Base-by-base conservation (phyloP, 2,329 filamentous ascomycete species). In the Fusarium sp. region DNA sequence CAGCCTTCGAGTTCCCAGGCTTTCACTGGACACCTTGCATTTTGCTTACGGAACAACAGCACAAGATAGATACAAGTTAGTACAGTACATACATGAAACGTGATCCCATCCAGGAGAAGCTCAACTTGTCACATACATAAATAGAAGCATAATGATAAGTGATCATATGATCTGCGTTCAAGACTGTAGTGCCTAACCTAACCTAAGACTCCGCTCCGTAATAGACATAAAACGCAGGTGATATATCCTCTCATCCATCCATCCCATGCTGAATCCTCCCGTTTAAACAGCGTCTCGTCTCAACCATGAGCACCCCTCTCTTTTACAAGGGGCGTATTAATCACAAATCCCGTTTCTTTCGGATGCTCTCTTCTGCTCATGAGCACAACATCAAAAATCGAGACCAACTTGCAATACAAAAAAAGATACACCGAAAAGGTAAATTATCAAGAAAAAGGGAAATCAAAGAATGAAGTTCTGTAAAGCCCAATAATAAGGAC, bases 361-460 rank as follows among this genome's bases (percentile, higher is more conserved):
- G 41, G 49, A 49, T 39, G 52, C 59, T 65, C 56, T 64, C 41
- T 53, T 48, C 59, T 63, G 48, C 66, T 57, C 44, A 48, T 48
- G 50, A 59, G 72, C 44, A 61, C 35, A 67, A 57, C 59, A 65
- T 58, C 54, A 62, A 50, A 58, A 63, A 69, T 63, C 63, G 66
- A 71, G 57, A 47, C 48, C 66, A 69, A 71, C 53, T 67, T 67
- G 57, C 64, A 76, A 74, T 65, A 56, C 44, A 49, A 47, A 50
- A 60, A 65, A 67, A 75, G 67, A 70, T 78, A 77, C 74, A 77
- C 68, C 60, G 74, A 77, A 78, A 57, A 63, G 56, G 65, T 59
- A 71, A 73, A 76, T 77, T 76, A 78, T 76, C 74, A 76, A 77
- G 60, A 73, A 72, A 71, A 73, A 69, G 54, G 62, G 54, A 63